These are phyloP conservation scores for Globisporangium carolinianum DNA, from an alignment of 352 stramenopile genomes.

Conservation along the genomic window DNA sequence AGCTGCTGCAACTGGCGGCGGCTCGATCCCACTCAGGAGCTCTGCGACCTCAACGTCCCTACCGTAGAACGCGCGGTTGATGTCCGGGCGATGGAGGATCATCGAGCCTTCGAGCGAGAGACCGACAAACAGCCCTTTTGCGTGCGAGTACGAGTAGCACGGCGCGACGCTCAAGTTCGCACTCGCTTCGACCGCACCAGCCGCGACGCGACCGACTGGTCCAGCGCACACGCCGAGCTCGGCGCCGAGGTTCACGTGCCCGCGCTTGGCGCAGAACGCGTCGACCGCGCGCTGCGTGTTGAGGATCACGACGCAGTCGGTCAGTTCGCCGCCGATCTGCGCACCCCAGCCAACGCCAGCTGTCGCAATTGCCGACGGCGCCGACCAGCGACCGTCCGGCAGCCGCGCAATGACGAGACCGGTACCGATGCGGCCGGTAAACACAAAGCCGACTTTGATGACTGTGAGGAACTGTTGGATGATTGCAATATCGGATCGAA, in stretches of 20 bases:
- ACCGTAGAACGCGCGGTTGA: constrained; percentile 93
- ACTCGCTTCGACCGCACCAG: constrained; percentile 66
- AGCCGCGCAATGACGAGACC: constrained; percentile 92
- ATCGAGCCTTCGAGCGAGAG: constrained; percentile 88
- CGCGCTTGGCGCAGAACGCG: constrained; percentile 70
- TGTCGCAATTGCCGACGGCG: constrained; percentile 92
- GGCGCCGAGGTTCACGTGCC: constrained; percentile 87
- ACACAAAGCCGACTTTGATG: constrained; percentile 87
- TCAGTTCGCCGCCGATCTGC: constrained; percentile 89
- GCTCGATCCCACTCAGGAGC: constrained; percentile 70
- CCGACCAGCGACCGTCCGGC: constrained; percentile 92
- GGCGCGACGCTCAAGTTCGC: constrained; percentile 74
- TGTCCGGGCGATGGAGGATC: constrained; percentile 82
- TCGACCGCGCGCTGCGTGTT: constrained; percentile 85
- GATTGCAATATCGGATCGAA: neutral
- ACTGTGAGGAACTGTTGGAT: constrained; percentile 85
- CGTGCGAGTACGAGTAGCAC: constrained; percentile 91
- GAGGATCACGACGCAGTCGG: constrained; percentile 92
- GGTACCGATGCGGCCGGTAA: constrained; percentile 83
- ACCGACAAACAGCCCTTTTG: constrained; percentile 85
- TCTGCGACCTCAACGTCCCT: constrained; percentile 54
- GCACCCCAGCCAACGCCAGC: constrained; percentile 87
- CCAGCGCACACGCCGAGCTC: constrained; percentile 86
- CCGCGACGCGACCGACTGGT: constrained; percentile 84
- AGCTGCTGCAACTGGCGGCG: constrained; percentile 68